A percentile compares a stretch with the other conserved stretches of the same genome.
These are phyloP conservation scores for Excoecaria cochinchinensis DNA, from an alignment of 345 rosid species.

Conservation along the genomic window DNA sequence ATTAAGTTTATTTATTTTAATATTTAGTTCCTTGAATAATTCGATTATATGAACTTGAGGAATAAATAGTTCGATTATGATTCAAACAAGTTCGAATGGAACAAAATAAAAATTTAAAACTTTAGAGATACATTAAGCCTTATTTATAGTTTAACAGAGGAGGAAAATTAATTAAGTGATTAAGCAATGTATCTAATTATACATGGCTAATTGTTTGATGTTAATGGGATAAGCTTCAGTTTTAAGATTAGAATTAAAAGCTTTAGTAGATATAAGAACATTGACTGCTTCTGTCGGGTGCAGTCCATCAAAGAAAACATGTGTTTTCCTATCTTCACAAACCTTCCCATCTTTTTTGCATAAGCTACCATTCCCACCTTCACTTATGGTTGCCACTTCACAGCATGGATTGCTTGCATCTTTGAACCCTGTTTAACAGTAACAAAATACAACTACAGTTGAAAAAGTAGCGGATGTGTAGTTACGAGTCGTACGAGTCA, in stretches of 20 bases:
- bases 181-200: neutral
- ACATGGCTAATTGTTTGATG: slow-evolving; percentile 29
- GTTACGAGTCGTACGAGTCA: no score
- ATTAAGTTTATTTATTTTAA: no score
- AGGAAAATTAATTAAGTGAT: no score
- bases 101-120: no score
- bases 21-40: no score
- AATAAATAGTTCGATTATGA: no score
- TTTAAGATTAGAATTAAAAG: slow-evolving; percentile 32
- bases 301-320: slow-evolving; percentile 55
- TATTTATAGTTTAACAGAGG: no score
- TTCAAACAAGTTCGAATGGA: no score
- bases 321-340: slow-evolving; percentile 14
- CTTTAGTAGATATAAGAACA: slow-evolving; percentile 39
- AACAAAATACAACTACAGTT: no score
- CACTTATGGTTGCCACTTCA: slow-evolving; percentile 2
- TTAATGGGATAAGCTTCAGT: slow-evolving; percentile 52
- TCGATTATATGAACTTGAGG: no score
- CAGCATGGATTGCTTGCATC: slow-evolving; percentile 20
- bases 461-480: no score
- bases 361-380: slow-evolving; percentile 33
- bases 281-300: slow-evolving; percentile 71
- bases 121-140: no score
- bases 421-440: neutral
- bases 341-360: neutral